These are phyloP conservation scores for Neltuma alba DNA, from an alignment of 306 rosid genomes.

Conservation along the genomic window DNA sequence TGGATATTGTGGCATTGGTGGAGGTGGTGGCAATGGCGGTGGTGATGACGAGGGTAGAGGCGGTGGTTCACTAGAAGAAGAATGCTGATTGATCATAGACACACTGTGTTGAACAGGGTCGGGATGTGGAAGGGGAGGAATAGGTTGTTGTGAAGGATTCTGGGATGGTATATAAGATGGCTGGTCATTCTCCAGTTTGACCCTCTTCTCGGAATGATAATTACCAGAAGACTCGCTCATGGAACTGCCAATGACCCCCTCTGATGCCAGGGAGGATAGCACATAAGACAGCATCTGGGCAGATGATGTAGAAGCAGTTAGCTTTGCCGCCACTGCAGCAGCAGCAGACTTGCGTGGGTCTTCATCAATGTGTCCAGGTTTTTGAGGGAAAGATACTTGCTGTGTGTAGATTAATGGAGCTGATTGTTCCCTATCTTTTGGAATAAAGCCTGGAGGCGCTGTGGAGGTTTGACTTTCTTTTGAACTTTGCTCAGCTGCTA, in stretches of 20 bases:
- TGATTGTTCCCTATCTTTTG: constrained; percentile 72
- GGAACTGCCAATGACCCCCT: constrained; percentile 79
- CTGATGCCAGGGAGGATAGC: constrained; percentile 93
- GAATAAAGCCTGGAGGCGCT: constrained; percentile 53
- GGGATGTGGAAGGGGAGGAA: constrained; percentile 57
- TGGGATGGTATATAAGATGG: constrained; percentile 55
- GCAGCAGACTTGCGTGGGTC: constrained; percentile 96
- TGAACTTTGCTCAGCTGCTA: constrained; percentile 57
- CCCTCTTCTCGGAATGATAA: constrained; percentile 78
- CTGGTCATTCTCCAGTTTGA: constrained; percentile 72
- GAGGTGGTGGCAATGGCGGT: constrained; percentile 87
- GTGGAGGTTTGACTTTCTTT: constrained; percentile 71
- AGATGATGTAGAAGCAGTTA: constrained; percentile 92
- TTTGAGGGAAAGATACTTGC: constrained; percentile 55
- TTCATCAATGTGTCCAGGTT: constrained; percentile 63
- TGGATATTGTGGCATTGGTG: constrained; percentile 76
- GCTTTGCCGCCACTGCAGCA: constrained; percentile 97
- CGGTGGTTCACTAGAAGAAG: constrained; percentile 68
- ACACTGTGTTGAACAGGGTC: constrained; percentile 59
- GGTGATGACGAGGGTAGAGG: constrained; percentile 89
- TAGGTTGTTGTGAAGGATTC: constrained; percentile 57
- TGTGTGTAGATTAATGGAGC: constrained; percentile 78
- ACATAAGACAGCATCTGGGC: constrained; percentile 94
- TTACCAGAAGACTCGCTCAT: constrained; percentile 62
- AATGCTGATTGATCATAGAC: constrained; percentile 57